These are phyloP conservation scores for Kwoniella mangroviensis DNA, from an alignment of 768 basidiomycete species.

Conservation along the genomic window DNA sequence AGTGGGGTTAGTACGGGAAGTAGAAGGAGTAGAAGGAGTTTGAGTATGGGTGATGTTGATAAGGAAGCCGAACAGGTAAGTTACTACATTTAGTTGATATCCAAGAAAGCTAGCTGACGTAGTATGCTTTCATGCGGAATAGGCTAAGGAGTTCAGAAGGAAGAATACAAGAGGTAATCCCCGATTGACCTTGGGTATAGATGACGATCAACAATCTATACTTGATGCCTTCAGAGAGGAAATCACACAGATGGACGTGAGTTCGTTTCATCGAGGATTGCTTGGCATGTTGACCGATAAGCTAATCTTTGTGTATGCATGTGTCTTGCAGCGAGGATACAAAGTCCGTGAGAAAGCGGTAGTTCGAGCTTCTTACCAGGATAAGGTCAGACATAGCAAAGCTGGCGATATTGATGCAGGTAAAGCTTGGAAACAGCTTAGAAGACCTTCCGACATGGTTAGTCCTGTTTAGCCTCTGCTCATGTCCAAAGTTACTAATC, in stretches of 20 bases:
- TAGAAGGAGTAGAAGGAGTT: slow-evolving; percentile 41
- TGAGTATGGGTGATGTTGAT: slow-evolving; percentile 51
- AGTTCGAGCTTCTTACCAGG: slow-evolving; percentile 78
- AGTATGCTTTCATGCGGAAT: slow-evolving; percentile 10
- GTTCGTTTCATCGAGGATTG: slow-evolving; percentile 7
- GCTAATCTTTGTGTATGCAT: background rate
- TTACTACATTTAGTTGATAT: background rate
- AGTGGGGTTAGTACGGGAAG: slow-evolving; percentile 24
- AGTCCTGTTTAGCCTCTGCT: slow-evolving; percentile 57
- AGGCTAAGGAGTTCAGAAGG: slow-evolving; percentile 29
- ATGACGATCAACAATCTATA: slow-evolving; percentile 48
- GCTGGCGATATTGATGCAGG: slow-evolving; percentile 81
- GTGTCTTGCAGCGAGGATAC: slow-evolving; percentile 66
- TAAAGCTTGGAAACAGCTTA: slow-evolving; percentile 81
- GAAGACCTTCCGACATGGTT: slow-evolving; percentile 94
- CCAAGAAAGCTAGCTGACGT: no score
- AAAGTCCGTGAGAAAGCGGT: slow-evolving; percentile 73
- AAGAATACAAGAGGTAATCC: slow-evolving; percentile 27
- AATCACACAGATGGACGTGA: slow-evolving; percentile 47
- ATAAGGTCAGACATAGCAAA: slow-evolving; percentile 72
- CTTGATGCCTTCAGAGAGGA: slow-evolving; percentile 53
- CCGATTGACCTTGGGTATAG: slow-evolving; percentile 47
- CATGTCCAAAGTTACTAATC: slow-evolving; percentile 77
- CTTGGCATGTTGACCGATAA: no score
- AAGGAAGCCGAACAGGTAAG: slow-evolving; percentile 36